phyloP scores from a whole-genome alignment of 2,329 filamentous ascomycete genomes.

The Botrytis cinerea region DNA sequence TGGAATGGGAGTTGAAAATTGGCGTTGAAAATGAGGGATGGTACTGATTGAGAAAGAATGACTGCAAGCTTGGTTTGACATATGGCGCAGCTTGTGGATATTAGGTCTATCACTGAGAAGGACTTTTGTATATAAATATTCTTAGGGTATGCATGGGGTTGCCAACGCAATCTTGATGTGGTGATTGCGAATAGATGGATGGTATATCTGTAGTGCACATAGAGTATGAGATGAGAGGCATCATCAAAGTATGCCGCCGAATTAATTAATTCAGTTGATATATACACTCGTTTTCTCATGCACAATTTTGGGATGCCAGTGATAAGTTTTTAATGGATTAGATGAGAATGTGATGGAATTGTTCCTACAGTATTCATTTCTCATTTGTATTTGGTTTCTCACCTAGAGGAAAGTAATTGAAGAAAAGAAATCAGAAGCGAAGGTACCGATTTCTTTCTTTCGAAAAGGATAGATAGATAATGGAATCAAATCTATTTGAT shows the following conservation, averaged over 20 bases:
- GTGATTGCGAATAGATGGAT: neutral
- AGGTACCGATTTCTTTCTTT: neutral
- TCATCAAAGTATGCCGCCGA: neutral
- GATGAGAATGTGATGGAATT: neutral
- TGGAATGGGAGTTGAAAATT: slow-evolving; percentile 9
- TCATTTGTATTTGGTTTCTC: neutral
- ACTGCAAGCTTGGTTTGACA: neutral
- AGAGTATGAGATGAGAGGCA: neutral
- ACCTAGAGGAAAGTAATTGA: neutral
- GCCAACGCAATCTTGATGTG: neutral
- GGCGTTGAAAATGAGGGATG: slow-evolving; percentile 2
- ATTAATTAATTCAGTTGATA: neutral
- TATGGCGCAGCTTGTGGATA: slow-evolving; percentile 2
- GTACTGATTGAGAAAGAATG: neutral
- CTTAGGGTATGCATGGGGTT: neutral
- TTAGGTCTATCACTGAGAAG: neutral
- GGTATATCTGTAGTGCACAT: neutral
- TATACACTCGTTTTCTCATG: neutral
- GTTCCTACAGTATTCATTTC: neutral
- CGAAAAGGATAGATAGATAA: neutral
- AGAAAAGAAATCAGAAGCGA: neutral
- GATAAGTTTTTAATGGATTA: neutral
- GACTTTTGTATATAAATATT: neutral
- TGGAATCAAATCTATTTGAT: neutral
- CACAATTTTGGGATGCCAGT: neutral